Conservation (phyloP, 345 rosid genomes). For the Aquilaria malaccensis region DNA sequence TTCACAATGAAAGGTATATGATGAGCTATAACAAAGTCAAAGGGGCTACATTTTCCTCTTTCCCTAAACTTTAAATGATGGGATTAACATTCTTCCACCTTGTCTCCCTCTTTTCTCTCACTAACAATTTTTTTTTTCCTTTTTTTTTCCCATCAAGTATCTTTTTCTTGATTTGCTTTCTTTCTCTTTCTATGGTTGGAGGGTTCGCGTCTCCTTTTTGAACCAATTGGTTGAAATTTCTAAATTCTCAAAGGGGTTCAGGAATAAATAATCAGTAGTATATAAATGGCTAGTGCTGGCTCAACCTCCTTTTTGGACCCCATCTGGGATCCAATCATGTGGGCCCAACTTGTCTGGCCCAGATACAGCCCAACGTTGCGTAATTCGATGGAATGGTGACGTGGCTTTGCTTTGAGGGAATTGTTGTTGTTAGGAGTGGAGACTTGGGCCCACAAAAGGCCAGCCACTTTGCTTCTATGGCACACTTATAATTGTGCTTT, state of each 20-base stretch:
- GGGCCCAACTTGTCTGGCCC: slow-evolving; percentile 39
- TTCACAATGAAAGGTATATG: slow-evolving; percentile 45
- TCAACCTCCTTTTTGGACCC: slow-evolving; percentile 36
- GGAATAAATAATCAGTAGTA: slow-evolving; percentile 25
- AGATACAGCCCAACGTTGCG: slow-evolving; percentile 22
- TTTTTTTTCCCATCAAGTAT: slow-evolving; percentile 15
- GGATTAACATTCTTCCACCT: slow-evolving; percentile 96
- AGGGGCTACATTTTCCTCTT: slow-evolving; percentile 24
- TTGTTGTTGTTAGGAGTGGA: slow-evolving; percentile 52
- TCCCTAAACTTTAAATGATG: slow-evolving; percentile 54
- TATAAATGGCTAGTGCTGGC: slow-evolving; percentile 20
- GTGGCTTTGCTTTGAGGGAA: slow-evolving; percentile 26
- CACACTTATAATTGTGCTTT: slow-evolving; percentile 23
- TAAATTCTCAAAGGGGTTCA: slow-evolving; percentile 28
- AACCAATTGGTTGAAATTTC: slow-evolving; percentile 31
- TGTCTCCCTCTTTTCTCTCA: slow-evolving; percentile 51
- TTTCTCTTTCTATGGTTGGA: slow-evolving; percentile 6
- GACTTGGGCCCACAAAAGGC: slow-evolving; percentile 31
- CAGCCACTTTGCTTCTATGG: slow-evolving; percentile 29
- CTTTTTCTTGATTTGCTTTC: slow-evolving; percentile 5
- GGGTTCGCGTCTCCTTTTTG: slow-evolving; percentile 36
- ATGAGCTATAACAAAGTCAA: slow-evolving; percentile 50
- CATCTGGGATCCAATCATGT: slow-evolving; percentile 34
- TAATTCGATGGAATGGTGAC: slow-evolving; percentile 30
- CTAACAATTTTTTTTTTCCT: slow-evolving; percentile 9